Evolutionary conservation across 345 rosid genomes (phyloP), one percentile per base, ranked within the genome.

Genomic region (Eucalyptus curtisii): DNA sequence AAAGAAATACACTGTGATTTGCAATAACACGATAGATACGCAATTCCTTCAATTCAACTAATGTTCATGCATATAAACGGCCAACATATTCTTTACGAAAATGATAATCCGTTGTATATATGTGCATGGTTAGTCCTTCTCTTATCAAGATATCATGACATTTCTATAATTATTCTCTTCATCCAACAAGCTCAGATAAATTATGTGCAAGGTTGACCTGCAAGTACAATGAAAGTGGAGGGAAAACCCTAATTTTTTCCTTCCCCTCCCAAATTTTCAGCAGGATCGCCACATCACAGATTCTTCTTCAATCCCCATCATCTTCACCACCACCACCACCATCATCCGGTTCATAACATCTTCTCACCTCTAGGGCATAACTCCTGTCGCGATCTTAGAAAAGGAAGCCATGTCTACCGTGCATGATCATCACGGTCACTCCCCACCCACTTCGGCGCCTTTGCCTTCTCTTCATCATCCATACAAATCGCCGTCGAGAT

Each of bases 1-100:
- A 76, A 76, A 71, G 14, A 20, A 71, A 71, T 6, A 42, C 14
- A 37, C 0, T 0, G 2, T 0, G 0, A 20, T 20, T 76, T 4
- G 2, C 14, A 76, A 76, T 76, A 20, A 20, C 8, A 76, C 9
- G 8, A 76, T 20, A 7, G 1, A 76, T 37, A 13, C 1, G 2
- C 30, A 37, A 40, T 12, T 76, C 14, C 13, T 76, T 76, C 5
- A 3, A 76, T 76, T 11, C 15, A 13, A 20, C 27, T 15, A 40
- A 76, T 19, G 15, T 76, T 76, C 30, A 19, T 11, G 8, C 47
- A 20, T 19, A 76, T 11, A 76, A 11, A 76, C 0, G 5, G 25
- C 47, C 5, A 44, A 25, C 27, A 20, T 42, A 76, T 76, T 20
- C 42, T 4, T 37, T 37, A 20, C 0, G 47, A 6, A 40, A 37